Conservation (phyloP, 495 filamentous ascomycete genomes). For the Penicillium manginii region DNA sequence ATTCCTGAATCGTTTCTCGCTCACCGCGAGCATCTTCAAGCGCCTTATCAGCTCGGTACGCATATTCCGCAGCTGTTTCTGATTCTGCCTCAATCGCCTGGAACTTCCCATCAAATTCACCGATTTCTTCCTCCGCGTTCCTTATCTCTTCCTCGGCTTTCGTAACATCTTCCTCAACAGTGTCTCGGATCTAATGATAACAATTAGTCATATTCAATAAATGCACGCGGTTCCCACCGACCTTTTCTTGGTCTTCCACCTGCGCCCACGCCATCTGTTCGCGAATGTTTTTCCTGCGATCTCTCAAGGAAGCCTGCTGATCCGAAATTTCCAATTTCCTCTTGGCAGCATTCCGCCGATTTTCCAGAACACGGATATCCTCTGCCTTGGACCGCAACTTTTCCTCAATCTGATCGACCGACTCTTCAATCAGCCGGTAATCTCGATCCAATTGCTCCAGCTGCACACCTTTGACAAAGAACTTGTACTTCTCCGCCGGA, state of each 20-base stretch:
- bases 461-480: conserved; percentile 94
- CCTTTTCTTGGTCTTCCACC: conserved; percentile 61
- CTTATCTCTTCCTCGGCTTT: conserved; percentile 45
- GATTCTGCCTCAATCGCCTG: conserved; percentile 47
- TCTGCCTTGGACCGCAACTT: conserved; percentile 53
- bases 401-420: conserved; percentile 67
- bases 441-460: conserved; percentile 90
- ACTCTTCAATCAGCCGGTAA: conserved; percentile 77
- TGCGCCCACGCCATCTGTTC: conserved; percentile 74
- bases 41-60: conserved; percentile 53
- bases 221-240: conserved; percentile 20
- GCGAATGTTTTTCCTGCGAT: conserved; percentile 52
- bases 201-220: conserved; percentile 8
- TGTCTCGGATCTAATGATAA: conserved; percentile 38
- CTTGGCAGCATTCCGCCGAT: conserved; percentile 48
- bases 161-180: conserved; percentile 35
- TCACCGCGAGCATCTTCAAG: conserved; percentile 50
- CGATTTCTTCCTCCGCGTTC: conserved; percentile 42
- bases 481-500: conserved; percentile 87
- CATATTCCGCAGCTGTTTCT: conserved; percentile 58
- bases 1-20: conserved; percentile 43
- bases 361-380: conserved; percentile 53
- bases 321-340: conserved; percentile 60
- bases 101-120: conserved; percentile 43
- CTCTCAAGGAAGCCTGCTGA: conserved; percentile 58